Conservation (phyloP, 352 stramenopile genomes). For the Pythium phragmitis region DNA sequence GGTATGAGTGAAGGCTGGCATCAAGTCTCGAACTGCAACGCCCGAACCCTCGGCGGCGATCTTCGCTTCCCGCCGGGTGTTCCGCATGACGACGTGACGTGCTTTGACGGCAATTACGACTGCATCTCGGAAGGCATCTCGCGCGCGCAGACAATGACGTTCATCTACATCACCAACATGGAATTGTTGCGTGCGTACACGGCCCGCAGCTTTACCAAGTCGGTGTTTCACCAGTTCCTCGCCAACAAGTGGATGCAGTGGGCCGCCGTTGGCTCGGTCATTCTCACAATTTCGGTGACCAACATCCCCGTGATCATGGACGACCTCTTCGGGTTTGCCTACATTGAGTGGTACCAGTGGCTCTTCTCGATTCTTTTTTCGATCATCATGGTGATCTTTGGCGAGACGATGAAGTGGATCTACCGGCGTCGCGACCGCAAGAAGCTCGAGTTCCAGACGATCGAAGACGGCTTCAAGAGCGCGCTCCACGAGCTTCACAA, state of each 20-base stretch:
- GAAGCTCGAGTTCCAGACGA: constrained; percentile 33
- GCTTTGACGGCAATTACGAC: constrained; percentile 51
- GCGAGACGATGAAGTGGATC: constrained; percentile 63
- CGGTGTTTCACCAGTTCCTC: constrained; percentile 67
- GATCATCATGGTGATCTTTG: constrained; percentile 64
- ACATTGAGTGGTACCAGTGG: constrained; percentile 77
- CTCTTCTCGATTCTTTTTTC: constrained; percentile 68
- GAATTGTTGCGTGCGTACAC: constrained; percentile 74
- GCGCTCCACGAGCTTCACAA: constrained; percentile 63
- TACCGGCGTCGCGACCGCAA: constrained; percentile 63
- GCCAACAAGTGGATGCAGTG: constrained; percentile 83
- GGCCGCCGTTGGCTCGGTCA: constrained; percentile 55
- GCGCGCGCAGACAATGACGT: constrained; percentile 70
- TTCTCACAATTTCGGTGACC: constrained; percentile 61
- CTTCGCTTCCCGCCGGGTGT: constrained; percentile 42
- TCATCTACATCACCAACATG: constrained; percentile 79
- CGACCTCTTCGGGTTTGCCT: constrained; percentile 65
- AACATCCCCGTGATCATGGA: constrained; percentile 68
- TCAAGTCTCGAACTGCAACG: constrained; percentile 49
- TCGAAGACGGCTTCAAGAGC: constrained; percentile 42
- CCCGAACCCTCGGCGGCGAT: constrained; percentile 31
- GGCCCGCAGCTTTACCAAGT: constrained; percentile 75
- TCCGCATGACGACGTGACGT: constrained; percentile 45
- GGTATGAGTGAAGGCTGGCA: constrained; percentile 45
- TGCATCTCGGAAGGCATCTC: constrained; percentile 64